Percentiles rank a stretch among this genome's conserved stretches.
Evolutionary conservation across 495 filamentous ascomycete species (phyloP).

Genomic region (Acidomyces sp.): DNA sequence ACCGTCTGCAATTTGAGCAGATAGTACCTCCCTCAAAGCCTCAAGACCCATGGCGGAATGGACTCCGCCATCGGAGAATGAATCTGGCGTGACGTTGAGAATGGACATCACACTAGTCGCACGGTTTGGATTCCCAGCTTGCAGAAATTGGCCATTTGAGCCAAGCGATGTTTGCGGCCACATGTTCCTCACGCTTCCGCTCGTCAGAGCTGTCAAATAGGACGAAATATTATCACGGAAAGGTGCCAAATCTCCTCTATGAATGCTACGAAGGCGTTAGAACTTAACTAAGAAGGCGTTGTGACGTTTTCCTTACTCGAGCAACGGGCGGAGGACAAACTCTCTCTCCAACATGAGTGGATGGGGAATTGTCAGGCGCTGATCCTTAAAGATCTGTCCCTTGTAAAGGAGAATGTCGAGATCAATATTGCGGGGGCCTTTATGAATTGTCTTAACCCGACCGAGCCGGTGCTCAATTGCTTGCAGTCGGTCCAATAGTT

Average conservation of each 20-base stretch:
- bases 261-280: no score
- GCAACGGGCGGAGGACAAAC: conserved; percentile 82
- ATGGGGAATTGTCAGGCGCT: conserved; percentile 74
- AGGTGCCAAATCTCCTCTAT: no score
- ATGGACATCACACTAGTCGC: conserved; percentile 82
- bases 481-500: conserved; percentile 67
- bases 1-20: conserved; percentile 44
- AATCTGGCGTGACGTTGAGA: conserved; percentile 90
- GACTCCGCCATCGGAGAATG: conserved; percentile 82
- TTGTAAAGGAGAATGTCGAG: conserved; percentile 88
- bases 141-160: not conserved
- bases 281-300: no score
- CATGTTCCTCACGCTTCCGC: not conserved
- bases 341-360: conserved; percentile 75
- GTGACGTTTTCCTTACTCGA: conserved; percentile 75
- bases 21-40: conserved; percentile 39
- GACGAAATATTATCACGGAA: no score
- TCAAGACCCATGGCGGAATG: conserved; percentile 33
- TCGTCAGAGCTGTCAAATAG: no score
- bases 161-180: not conserved
- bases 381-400: conserved; percentile 46
- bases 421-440: conserved; percentile 87
- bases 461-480: conserved; percentile 67
- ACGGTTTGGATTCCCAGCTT: conserved; percentile 27
- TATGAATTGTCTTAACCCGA: conserved; percentile 72